These are phyloP conservation scores for Centella asiatica DNA, from an alignment of 129 eudicot species.

Conservation along the genomic window DNA sequence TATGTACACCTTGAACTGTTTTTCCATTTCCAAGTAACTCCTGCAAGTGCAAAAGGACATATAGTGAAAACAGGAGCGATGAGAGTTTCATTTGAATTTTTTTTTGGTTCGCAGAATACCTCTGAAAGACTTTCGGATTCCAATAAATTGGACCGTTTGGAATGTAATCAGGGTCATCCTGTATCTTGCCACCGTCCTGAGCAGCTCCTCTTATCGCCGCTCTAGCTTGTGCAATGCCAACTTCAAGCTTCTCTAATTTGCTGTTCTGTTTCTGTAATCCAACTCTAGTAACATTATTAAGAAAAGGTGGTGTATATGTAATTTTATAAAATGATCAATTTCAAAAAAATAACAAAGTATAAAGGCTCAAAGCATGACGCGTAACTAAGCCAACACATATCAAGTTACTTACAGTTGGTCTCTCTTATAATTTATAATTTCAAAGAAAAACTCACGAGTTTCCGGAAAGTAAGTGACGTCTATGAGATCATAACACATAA, in stretches of 20 bases:
- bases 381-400: no score
- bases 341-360: no score
- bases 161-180: conserved; percentile 35
- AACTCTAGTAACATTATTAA: neutral
- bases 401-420: no score
- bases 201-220: conserved; percentile 26
- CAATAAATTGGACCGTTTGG: conserved; percentile 47
- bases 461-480: no score
- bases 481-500: no score
- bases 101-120: conserved; percentile 22
- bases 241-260: conserved; percentile 40
- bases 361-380: no score
- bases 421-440: no score
- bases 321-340: no score
- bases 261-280: conserved; percentile 8
- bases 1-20: conserved; percentile 37
- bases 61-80: neutral
- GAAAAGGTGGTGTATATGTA: no score
- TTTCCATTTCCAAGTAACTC: conserved; percentile 59
- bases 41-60: no score
- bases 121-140: conserved; percentile 39
- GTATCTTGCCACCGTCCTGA: conserved; percentile 14
- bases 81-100: neutral
- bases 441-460: no score
- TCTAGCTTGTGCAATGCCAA: conserved; percentile 23